phyloP scores from a whole-genome alignment of 2,329 filamentous ascomycete genomes.

The Passalora sequoiae region DNA sequence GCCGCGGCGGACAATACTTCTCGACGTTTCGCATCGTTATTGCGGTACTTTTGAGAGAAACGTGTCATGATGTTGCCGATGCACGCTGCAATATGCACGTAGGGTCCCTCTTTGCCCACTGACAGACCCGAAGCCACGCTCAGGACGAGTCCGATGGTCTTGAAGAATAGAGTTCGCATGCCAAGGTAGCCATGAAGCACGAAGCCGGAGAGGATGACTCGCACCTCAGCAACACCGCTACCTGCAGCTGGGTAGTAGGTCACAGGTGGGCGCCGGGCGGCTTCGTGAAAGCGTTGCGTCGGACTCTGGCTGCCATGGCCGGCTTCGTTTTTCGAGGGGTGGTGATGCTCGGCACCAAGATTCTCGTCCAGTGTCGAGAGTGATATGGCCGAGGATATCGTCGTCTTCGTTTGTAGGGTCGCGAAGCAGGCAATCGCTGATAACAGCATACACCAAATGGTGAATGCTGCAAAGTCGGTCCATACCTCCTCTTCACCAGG shows the following conservation, averaged over 20 bases:
- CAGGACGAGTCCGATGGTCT: constrained; percentile 74
- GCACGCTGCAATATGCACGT: constrained; percentile 94
- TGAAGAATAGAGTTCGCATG: constrained; percentile 77
- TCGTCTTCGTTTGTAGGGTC: constrained; percentile 85
- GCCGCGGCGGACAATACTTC: constrained; percentile 92
- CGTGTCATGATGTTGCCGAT: constrained; percentile 93
- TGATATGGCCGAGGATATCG: constrained; percentile 81
- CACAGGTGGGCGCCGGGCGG: constrained; percentile 59
- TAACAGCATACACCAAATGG: constrained; percentile 65
- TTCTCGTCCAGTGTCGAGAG: constrained; percentile 91
- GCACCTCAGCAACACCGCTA: constrained; percentile 93
- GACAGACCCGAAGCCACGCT: constrained; percentile 90
- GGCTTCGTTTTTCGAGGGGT: constrained; percentile 37
- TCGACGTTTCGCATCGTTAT: constrained; percentile 88
- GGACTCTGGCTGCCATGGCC: constrained; percentile 36
- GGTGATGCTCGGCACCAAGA: constrained; percentile 61
- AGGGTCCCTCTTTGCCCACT: constrained; percentile 90
- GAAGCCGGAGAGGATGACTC: constrained; percentile 96
- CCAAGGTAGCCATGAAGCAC: constrained; percentile 94
- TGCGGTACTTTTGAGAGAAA: constrained; percentile 88
- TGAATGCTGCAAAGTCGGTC: constrained; percentile 74
- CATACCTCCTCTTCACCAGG: constrained; percentile 47
- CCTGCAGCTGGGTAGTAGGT: constrained; percentile 94
- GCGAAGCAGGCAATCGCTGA: constrained; percentile 69
- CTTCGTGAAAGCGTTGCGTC: constrained; percentile 38